phyloP scores from a whole-genome alignment of 345 rosid species.

The Nasturtium officinale region DNA sequence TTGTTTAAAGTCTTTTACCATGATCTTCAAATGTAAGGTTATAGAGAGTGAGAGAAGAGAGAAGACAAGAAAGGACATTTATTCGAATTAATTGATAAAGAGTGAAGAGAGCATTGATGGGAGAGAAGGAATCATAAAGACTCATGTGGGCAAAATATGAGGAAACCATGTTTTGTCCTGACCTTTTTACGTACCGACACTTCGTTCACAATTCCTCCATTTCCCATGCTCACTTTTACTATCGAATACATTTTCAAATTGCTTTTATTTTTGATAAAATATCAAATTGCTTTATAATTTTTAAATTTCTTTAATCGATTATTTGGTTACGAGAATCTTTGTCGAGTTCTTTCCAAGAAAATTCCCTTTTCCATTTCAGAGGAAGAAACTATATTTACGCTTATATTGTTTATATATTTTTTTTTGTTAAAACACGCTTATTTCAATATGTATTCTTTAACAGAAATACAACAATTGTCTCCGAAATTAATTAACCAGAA shows the following conservation, averaged over 20 bases:
- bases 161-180: conserved; percentile 40
- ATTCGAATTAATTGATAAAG: conserved; percentile 30
- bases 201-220: conserved; percentile 37
- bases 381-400: not conserved
- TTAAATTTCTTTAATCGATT: not conserved
- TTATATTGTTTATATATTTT: too few species aligned
- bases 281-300: not conserved
- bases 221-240: conserved; percentile 40
- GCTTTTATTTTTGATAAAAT: not conserved
- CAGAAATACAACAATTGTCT: not conserved
- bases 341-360: conserved; percentile 25
- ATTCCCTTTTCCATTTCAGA: not conserved
- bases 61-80: conserved; percentile 20
- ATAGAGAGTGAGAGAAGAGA: not conserved
- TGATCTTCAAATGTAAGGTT: conserved; percentile 31
- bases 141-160: conserved; percentile 43
- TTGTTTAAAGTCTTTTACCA: not conserved
- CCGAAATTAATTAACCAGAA: not conserved
- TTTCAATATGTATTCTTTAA: not conserved
- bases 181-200: conserved; percentile 38
- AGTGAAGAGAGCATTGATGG: conserved; percentile 32
- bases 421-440: too few species aligned
- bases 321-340: conserved; percentile 28
- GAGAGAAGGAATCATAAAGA: conserved; percentile 30
- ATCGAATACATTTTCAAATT: conserved; percentile 6